Conservation (phyloP, 352 stramenopile species). For the Plasmopara viticola region DNA sequence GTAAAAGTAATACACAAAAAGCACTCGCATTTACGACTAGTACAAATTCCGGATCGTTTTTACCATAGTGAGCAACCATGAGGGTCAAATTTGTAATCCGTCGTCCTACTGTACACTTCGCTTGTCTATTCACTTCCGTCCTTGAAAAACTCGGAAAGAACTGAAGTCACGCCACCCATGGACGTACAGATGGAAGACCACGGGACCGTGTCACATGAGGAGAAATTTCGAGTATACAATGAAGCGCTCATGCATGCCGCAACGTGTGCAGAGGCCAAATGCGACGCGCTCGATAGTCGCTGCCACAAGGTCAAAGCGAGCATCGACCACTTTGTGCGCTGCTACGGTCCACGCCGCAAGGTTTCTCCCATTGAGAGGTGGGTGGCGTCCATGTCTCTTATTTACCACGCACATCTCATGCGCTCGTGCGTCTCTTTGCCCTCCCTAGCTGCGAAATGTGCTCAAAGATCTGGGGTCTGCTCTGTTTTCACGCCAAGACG, state of each 20-base stretch:
- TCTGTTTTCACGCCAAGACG: constrained; percentile 84
- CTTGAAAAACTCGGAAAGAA: neutral
- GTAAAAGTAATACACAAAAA: neutral
- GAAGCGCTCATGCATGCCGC: constrained; percentile 69
- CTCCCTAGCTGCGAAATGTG: constrained; percentile 61
- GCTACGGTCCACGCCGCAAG: constrained; percentile 67
- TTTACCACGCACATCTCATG: neutral
- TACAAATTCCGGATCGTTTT: too few species aligned
- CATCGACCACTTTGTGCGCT: constrained; percentile 85
- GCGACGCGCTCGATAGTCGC: constrained; percentile 48
- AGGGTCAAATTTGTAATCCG: neutral
- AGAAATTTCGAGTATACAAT: constrained; percentile 86
- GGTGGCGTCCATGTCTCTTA: neutral
- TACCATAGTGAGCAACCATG: too few species aligned
- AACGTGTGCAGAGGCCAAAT: constrained; percentile 50
- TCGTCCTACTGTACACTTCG: neutral
- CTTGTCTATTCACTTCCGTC: neutral
- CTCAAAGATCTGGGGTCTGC: constrained; percentile 78
- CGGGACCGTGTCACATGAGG: constrained; percentile 43
- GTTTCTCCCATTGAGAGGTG: constrained; percentile 76
- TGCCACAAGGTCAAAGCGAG: constrained; percentile 87
- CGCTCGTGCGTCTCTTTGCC: constrained; percentile 1
- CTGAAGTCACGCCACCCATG: constrained; percentile 18
- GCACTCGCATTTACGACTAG: neutral
- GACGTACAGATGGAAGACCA: constrained; percentile 40